A percentile compares a stretch with the other conserved stretches of the same genome.
Conservation (phyloP, 2,329 filamentous ascomycete genomes). For the Alternaria sp. region DNA sequence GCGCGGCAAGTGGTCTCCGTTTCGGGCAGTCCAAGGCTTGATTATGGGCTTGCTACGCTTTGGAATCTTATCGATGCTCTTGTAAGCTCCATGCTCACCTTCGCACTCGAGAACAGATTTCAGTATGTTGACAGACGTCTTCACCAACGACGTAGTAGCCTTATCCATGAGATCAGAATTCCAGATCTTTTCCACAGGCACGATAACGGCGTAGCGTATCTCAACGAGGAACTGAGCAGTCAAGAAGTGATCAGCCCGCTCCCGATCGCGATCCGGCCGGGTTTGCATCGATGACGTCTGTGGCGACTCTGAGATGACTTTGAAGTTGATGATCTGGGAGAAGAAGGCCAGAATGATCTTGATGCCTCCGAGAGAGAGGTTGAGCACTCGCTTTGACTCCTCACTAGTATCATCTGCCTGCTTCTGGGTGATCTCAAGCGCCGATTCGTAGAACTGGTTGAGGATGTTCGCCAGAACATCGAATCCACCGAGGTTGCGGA, state of each 20-base stretch:
- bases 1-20: constrained; percentile 52
- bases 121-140: constrained; percentile 82
- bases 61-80: constrained; percentile 65
- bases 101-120: constrained; percentile 80
- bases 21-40: constrained; percentile 60
- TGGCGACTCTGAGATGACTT: constrained; percentile 78
- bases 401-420: constrained; percentile 55
- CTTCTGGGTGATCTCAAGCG: constrained; percentile 55
- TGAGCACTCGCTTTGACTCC: constrained; percentile 42
- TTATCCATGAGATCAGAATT: constrained; percentile 83
- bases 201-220: constrained; percentile 78
- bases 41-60: constrained; percentile 53
- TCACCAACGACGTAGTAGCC: constrained; percentile 75
- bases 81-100: constrained; percentile 70
- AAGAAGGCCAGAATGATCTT: constrained; percentile 88
- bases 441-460: constrained; percentile 68
- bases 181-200: constrained; percentile 81
- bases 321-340: constrained; percentile 74
- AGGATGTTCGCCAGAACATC: constrained; percentile 75
- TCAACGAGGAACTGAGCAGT: constrained; percentile 84
- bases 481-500: constrained; percentile 82
- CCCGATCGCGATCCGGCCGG: constrained; percentile 60
- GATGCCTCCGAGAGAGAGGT: constrained; percentile 66
- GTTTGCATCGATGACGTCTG: constrained; percentile 64
- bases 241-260: constrained; percentile 66